A percentile compares a stretch with the other conserved stretches of the same genome.
phyloP scores from a whole-genome alignment of 805 yeast species.

The Hanseniaspora thailandica region DNA sequence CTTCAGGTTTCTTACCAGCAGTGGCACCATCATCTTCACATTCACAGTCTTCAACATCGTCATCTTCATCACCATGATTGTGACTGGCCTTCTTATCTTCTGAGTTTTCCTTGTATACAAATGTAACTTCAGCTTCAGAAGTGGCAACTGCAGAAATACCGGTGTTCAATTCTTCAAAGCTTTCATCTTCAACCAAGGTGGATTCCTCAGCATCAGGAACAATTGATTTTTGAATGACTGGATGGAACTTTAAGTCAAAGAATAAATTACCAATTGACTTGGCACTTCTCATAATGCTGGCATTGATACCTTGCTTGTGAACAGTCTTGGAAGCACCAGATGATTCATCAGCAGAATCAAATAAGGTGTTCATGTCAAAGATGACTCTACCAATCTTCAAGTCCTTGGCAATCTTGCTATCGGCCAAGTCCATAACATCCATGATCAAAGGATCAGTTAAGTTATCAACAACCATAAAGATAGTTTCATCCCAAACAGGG shows the following conservation, averaged over 20 bases:
- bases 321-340: constrained; percentile 1
- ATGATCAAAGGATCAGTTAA: constrained; percentile 75
- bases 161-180: constrained; percentile 57
- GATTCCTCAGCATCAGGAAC: constrained; percentile 68
- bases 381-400: constrained; percentile 61
- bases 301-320: constrained; percentile 7
- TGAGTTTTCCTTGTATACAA: constrained; percentile 24
- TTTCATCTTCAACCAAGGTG: constrained; percentile 37
- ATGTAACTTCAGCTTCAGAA: constrained; percentile 30
- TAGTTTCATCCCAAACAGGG: constrained; percentile 79
- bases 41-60: constrained; percentile 22
- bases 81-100: constrained; percentile 24
- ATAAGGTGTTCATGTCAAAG: constrained; percentile 39
- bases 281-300: constrained; percentile 49
- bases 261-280: constrained; percentile 66
- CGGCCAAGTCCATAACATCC: constrained; percentile 65
- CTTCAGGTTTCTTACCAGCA: constrained; percentile 9
- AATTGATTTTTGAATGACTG: constrained; percentile 50
- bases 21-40: constrained; percentile 7
- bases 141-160: constrained; percentile 61
- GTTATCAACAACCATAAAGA: constrained; percentile 56
- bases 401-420: constrained; percentile 52
- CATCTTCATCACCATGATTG: constrained; percentile 30
- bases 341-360: constrained; percentile 24
- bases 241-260: constrained; percentile 64